Percentiles rank a stretch among this genome's conserved stretches.
Evolutionary conservation across 2,329 filamentous ascomycete genomes (phyloP).

Genomic region (Leptographium lundbergii): DNA sequence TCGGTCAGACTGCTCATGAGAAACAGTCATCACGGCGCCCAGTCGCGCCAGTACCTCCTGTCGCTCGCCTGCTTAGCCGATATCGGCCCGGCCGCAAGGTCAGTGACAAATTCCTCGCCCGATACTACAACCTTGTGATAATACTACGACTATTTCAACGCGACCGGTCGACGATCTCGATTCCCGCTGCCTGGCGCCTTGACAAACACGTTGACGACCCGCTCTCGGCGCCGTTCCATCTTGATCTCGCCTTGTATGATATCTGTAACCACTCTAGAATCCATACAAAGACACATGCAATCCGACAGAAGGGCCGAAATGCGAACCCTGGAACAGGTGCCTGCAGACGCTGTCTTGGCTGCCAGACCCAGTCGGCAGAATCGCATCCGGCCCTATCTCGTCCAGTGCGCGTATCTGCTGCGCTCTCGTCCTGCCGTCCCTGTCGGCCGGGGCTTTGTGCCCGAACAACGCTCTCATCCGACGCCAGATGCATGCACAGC

Average conservation of each 20-base stretch:
- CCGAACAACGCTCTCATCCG: too few species aligned
- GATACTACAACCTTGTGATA: neutral
- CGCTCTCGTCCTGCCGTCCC: too few species aligned
- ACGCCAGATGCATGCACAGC: too few species aligned
- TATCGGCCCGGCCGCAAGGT: neutral
- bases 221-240: neutral
- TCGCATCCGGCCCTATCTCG: neutral
- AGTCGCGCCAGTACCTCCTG: too few species aligned
- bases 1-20: too few species aligned
- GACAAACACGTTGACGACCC: neutral
- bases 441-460: too few species aligned
- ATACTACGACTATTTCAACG: neutral
- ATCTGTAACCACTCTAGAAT: too few species aligned
- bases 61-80: neutral
- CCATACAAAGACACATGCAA: neutral
- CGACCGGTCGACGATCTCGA: neutral
- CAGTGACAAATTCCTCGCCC: too few species aligned
- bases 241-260: neutral
- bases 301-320: too few species aligned
- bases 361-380: neutral
- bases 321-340: too few species aligned
- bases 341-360: neutral
- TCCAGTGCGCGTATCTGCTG: too few species aligned
- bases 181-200: neutral
- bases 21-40: too few species aligned